Evolutionary conservation across 2,329 filamentous ascomycete species (phyloP), one percentile per base, ranked within the genome.

Genomic region (Pseudonectria foliicola): DNA sequence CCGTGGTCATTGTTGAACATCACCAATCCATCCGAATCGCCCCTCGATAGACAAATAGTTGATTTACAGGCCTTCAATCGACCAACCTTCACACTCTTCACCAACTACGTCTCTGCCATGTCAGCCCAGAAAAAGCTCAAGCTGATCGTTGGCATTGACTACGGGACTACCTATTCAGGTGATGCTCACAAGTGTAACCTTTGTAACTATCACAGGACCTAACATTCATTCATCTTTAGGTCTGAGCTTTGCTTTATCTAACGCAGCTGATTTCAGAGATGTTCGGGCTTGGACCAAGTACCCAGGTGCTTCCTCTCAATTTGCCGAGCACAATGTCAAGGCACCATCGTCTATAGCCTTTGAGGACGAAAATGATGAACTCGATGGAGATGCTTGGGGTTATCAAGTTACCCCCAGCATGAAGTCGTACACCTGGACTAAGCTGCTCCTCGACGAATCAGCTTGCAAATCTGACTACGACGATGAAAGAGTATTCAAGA

Each of bases 141-240:
- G 7, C 23, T 38, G 2, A 34, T 38, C 11, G 36, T 38, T 3
- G 36, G 36, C 4, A 27, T 47, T 3, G 44, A 47, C 15, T 47
- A 47, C 25, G 44, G 44, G 2, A 47, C 44, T 4, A 47, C 43
- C 2, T 47, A 47, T 10, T 47, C 44, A 4, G 44, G 44, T 26
- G 14, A 21, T 5, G 18, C 18, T 8, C 5, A 5, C 18, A 21
- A 8, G 18, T 21, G 18, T 8, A 21, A 8, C 18, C 8, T 6
- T 21, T 8, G 18, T 6, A 8, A 8, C 18, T 21, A 21, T 8
- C 8, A 21, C 8, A 8, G 18, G 18, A 21, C 18, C 18, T 21
- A 21, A 21, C 18, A 5, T 6, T 11, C 2, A 14, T 25, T 23
- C 18, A 10, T 33, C 25, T n/a, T 21, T 21, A 38, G 36, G 36